Evolutionary conservation across 140 eudicot genomes (phyloP).

Genomic region (Eryngium alpinum): DNA sequence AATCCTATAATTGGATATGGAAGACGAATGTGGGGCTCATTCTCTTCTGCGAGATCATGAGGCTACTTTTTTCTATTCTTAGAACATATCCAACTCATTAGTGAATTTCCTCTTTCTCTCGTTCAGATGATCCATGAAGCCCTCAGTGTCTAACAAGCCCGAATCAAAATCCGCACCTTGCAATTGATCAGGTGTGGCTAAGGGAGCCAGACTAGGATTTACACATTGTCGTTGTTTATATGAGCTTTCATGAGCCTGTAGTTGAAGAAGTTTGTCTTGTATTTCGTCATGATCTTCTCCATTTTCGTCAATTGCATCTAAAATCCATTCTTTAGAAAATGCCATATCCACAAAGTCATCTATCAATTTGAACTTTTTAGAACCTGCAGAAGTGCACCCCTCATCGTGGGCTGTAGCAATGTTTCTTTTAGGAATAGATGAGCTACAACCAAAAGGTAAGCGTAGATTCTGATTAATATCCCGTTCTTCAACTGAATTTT

Average conservation of each 20-base stretch:
- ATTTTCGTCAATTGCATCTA: slow-evolving; percentile 47
- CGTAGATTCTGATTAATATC: slow-evolving; percentile 33
- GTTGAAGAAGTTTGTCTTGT: slow-evolving; percentile 48
- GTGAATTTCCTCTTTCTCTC: slow-evolving; percentile 61
- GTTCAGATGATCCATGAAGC: slow-evolving; percentile 33
- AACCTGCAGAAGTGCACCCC: slow-evolving; percentile 50
- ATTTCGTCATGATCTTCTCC: slow-evolving; percentile 62
- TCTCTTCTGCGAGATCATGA: slow-evolving; percentile 24
- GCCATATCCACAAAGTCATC: slow-evolving; percentile 52
- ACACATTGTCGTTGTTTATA: no score
- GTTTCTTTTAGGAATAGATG: slow-evolving; percentile 23
- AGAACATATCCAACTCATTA: slow-evolving; percentile 30
- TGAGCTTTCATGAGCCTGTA: slow-evolving; percentile 26
- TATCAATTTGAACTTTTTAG: slow-evolving; percentile 34
- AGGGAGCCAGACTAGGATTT: no score
- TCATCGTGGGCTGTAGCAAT: slow-evolving; percentile 37
- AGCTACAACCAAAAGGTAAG: slow-evolving; percentile 28
- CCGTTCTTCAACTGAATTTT: slow-evolving; percentile 62
- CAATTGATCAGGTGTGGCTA: slow-evolving; percentile 25
- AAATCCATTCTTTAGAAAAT: slow-evolving; percentile 38
- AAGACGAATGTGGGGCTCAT: slow-evolving; percentile 40
- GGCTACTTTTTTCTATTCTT: slow-evolving; percentile 39
- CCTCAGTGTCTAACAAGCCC: slow-evolving; percentile 39
- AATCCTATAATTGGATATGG: slow-evolving; percentile 84
- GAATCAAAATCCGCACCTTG: slow-evolving; percentile 23